Base-by-base conservation (phyloP, 495 filamentous ascomycete species). In the Copromyces sp. region DNA sequence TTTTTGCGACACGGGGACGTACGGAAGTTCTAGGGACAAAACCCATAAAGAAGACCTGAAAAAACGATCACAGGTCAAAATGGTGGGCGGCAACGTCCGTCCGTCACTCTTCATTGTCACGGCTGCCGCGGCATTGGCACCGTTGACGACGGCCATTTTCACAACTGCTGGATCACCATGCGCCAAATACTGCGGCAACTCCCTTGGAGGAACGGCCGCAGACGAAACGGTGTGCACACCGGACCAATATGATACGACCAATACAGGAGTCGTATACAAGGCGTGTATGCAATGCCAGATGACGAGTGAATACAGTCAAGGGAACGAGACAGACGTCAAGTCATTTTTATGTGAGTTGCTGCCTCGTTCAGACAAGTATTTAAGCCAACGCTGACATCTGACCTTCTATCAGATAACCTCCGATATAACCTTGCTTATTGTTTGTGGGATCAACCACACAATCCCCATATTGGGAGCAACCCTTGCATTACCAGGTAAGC, bases 401-500 rank as follows among this genome's bases (percentile, higher is more conserved):
- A 39, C 16, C 20, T 69, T 14, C 45, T 69, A 24, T 17, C n/a
- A 86, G 85, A 84, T 74, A 87, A 87, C 70, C 72, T 86, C 39
- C 79, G 85, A 70, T 83, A 77, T 75, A 80, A 82, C 38, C 69
- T 81, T 32, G 80, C 78, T 16, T 71, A 75, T 20, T 87, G 85
- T 71, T 69, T 87, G n/a, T 86, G 76, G 42, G 76, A 75, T 16
- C 70, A 76, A n/a, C 78, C 75, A 17, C 47, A 71, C 39, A 76
- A 78, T 17, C 3, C 53, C 42, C 12, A 59, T 9, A 12, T 73
- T 16, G 39, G 39, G 6, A 74, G 72, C 69, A 81, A 75, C 39
- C 84, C 82, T 12, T 86, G 84, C 69, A 74, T 80, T 3, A 85
- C 82, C 65, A 72, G 73, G 84, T 86, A 76, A 73, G 81, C 76